Evolutionary conservation across 1,139 yeast species (phyloP).

Genomic region (Torulaspora globosa): DNA sequence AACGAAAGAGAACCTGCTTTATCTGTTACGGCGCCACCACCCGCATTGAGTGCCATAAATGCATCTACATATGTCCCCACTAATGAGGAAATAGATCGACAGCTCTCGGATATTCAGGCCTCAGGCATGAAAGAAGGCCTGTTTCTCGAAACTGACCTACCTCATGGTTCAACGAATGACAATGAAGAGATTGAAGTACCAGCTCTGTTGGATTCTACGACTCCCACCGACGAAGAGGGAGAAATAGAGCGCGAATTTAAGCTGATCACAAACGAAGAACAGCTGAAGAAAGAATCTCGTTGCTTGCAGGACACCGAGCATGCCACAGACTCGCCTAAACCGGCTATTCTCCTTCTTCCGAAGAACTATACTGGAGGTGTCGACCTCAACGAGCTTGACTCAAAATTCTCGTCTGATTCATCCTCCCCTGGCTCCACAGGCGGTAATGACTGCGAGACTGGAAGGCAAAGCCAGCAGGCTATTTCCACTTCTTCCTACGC

Average conservation of each 20-base stretch:
- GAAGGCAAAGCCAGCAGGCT: not conserved
- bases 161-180: slow-evolving; percentile 1
- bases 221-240: slow-evolving; percentile 9
- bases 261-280: slow-evolving; percentile 26
- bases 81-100: slow-evolving; percentile 16
- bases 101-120: slow-evolving; percentile 9
- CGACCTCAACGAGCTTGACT: slow-evolving; percentile 12
- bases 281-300: slow-evolving; percentile 22
- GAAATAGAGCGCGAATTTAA: slow-evolving; percentile 20
- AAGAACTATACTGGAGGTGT: slow-evolving; percentile 24
- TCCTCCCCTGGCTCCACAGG: slow-evolving; percentile 5
- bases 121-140: slow-evolving; percentile 2
- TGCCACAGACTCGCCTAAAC: slow-evolving; percentile 23
- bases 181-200: slow-evolving; percentile 6
- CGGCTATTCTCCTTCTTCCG: slow-evolving; percentile 33
- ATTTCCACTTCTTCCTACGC: slow-evolving; percentile 4
- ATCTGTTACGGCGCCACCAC: slow-evolving; percentile 2
- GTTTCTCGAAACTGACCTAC: not conserved
- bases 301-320: slow-evolving; percentile 18
- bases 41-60: slow-evolving; percentile 8
- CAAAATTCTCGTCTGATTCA: slow-evolving; percentile 6
- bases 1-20: slow-evolving; percentile 10
- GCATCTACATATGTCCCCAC: slow-evolving; percentile 12
- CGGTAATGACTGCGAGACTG: not conserved
- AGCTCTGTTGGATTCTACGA: slow-evolving; percentile 4